Percentiles rank a stretch among this genome's conserved stretches.
Evolutionary conservation across 306 rosid genomes (phyloP).

Genomic region (Fagus sylvatica): DNA sequence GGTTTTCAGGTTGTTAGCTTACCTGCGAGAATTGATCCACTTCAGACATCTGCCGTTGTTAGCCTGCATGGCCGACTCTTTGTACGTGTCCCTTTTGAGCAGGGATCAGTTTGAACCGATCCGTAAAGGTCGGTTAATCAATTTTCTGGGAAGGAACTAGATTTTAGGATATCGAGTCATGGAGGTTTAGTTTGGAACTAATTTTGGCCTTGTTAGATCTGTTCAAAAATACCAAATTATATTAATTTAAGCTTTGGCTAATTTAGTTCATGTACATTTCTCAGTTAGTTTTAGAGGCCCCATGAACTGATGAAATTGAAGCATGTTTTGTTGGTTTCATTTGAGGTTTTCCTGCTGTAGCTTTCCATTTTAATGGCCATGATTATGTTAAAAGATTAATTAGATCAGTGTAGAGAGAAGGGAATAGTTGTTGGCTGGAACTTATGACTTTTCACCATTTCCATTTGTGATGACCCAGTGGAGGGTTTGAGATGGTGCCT

Average conservation of each 20-base stretch:
- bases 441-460: no score
- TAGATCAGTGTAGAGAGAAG: no score
- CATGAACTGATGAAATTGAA: conserved; percentile 2
- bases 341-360: neutral
- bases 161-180: conserved; percentile 25
- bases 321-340: neutral
- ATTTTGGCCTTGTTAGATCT: conserved; percentile 27
- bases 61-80: conserved; percentile 75
- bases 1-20: conserved; percentile 70
- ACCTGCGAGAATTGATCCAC: conserved; percentile 75
- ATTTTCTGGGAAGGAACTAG: conserved; percentile 15
- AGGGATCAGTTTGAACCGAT: conserved; percentile 43
- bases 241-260: conserved; percentile 13
- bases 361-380: neutral
- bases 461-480: no score
- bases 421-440: no score
- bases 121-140: conserved; percentile 13
- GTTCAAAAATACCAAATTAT: conserved; percentile 14
- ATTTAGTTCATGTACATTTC: neutral
- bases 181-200: conserved; percentile 20
- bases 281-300: neutral
- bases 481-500: neutral
- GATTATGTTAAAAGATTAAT: neutral
- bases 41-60: conserved; percentile 78
- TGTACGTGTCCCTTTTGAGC: conserved; percentile 81